Percentiles rank a stretch among this genome's conserved stretches.
Evolutionary conservation across 1,139 yeast species (phyloP).

Genomic region (Zygosaccharomyces sapae): DNA sequence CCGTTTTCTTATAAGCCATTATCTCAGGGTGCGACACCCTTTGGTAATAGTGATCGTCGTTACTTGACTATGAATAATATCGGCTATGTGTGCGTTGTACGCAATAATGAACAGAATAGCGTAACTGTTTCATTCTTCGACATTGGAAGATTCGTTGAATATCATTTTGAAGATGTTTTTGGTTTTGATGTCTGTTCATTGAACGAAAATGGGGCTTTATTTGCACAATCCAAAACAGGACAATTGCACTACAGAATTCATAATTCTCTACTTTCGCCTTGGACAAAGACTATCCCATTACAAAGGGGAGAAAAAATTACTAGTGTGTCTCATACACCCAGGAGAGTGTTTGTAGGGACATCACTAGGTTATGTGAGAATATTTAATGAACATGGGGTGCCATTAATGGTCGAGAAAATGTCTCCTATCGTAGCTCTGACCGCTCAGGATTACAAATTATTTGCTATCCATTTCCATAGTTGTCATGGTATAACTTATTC

Average conservation of each 20-base stretch:
- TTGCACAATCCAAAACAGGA: slow-evolving; percentile 48
- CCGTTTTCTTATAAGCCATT: slow-evolving; percentile 38
- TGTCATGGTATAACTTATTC: slow-evolving; percentile 32
- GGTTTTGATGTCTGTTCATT: slow-evolving; percentile 74
- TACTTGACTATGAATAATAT: slow-evolving; percentile 75
- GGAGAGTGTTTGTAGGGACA: slow-evolving; percentile 50
- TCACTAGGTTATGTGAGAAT: slow-evolving; percentile 53
- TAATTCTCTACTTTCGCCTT: slow-evolving; percentile 36
- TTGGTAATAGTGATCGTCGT: slow-evolving; percentile 58
- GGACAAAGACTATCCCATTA: slow-evolving; percentile 42
- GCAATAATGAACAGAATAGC: slow-evolving; percentile 57
- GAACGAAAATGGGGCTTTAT: slow-evolving; percentile 59
- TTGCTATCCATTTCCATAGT: slow-evolving; percentile 31
- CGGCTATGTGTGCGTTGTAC: slow-evolving; percentile 81
- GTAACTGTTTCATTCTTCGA: slow-evolving; percentile 87
- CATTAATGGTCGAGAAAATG: slow-evolving; percentile 48
- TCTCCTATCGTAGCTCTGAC: slow-evolving; percentile 55
- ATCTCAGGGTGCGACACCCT: slow-evolving; percentile 83
- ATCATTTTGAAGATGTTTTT: slow-evolving; percentile 75
- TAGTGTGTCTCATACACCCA: slow-evolving; percentile 49
- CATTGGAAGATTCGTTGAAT: slow-evolving; percentile 70
- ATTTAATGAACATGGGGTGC: slow-evolving; percentile 54
- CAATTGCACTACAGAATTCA: slow-evolving; percentile 44
- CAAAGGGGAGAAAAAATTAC: slow-evolving; percentile 46
- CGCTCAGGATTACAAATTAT: slow-evolving; percentile 37